These are phyloP conservation scores for Acacia pycnantha DNA, from an alignment of 331 rosid species.

Conservation along the genomic window DNA sequence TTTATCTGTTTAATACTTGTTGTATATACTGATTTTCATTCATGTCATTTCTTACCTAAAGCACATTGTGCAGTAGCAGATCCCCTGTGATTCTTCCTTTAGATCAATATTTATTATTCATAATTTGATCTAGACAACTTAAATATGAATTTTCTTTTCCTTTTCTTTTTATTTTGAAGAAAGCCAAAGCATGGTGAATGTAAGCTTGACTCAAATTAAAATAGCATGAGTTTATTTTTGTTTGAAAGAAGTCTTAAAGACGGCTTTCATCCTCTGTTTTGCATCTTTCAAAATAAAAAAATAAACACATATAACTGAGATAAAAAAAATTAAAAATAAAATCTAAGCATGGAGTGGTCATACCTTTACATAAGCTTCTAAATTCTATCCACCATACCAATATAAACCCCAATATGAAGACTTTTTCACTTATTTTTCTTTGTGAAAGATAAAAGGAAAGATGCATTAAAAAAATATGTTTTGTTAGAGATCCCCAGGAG, in stretches of 20 bases:
- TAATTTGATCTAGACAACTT: neutral
- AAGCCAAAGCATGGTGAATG: neutral
- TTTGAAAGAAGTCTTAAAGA: neutral
- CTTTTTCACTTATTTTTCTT: neutral
- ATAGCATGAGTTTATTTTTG: neutral
- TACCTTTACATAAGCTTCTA: neutral
- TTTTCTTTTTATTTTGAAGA: neutral
- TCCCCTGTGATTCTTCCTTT: neutral
- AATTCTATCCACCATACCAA: neutral
- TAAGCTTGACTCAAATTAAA: neutral
- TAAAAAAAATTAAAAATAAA: too few species aligned
- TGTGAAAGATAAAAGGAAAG: neutral
- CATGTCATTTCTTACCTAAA: neutral
- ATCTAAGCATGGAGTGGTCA: neutral
- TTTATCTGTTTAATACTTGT: neutral
- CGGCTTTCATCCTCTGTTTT: neutral
- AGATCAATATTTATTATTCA: neutral
- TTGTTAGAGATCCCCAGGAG: neutral
- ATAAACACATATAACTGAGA: neutral
- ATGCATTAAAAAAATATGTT: neutral
- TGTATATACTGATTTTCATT: neutral
- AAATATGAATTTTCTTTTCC: neutral
- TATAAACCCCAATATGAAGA: neutral
- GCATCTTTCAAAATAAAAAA: too few species aligned
- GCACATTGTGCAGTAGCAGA: neutral